A percentile compares a stretch with the other conserved stretches of the same genome.
Evolutionary conservation across 2,329 filamentous ascomycete genomes (phyloP).

Genomic region (Colletotrichum sansevieriae): DNA sequence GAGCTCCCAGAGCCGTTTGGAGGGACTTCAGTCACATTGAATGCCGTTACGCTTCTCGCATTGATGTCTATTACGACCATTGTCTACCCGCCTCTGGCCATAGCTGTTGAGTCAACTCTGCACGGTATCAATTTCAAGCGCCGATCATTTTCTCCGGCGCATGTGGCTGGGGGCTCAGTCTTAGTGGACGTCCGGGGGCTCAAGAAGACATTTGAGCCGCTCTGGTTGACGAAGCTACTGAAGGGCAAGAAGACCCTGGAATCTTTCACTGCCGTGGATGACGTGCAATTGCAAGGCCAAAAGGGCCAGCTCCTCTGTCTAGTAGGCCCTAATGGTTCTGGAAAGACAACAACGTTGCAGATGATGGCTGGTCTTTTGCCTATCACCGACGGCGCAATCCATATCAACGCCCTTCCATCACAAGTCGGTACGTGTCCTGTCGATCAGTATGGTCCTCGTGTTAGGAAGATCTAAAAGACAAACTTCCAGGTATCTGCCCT

Average conservation of each 20-base stretch:
- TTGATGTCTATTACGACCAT: neutral
- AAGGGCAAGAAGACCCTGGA: constrained; percentile 45
- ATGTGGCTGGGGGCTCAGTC: neutral
- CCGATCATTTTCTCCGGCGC: neutral
- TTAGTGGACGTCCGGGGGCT: constrained; percentile 45
- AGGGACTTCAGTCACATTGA: neutral
- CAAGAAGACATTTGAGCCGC: constrained; percentile 50
- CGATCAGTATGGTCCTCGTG: neutral
- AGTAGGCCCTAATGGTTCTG: constrained; percentile 77
- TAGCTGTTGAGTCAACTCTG: neutral
- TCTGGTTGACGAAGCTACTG: constrained; percentile 11
- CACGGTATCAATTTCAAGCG: neutral
- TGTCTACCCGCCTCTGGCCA: neutral
- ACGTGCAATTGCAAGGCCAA: constrained; percentile 69
- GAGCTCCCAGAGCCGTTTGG: neutral
- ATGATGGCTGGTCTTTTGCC: constrained; percentile 74
- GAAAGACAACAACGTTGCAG: constrained; percentile 78
- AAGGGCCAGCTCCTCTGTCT: constrained; percentile 74
- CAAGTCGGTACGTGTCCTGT: constrained; percentile 49
- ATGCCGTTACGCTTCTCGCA: neutral
- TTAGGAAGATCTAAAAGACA: neutral
- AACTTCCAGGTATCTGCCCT: constrained; percentile 65
- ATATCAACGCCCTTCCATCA: constrained; percentile 63
- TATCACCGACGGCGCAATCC: constrained; percentile 70
- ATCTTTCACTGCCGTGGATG: constrained; percentile 67